phyloP scores from a whole-genome alignment of 257 asterid species.

The Avicennia marina region DNA sequence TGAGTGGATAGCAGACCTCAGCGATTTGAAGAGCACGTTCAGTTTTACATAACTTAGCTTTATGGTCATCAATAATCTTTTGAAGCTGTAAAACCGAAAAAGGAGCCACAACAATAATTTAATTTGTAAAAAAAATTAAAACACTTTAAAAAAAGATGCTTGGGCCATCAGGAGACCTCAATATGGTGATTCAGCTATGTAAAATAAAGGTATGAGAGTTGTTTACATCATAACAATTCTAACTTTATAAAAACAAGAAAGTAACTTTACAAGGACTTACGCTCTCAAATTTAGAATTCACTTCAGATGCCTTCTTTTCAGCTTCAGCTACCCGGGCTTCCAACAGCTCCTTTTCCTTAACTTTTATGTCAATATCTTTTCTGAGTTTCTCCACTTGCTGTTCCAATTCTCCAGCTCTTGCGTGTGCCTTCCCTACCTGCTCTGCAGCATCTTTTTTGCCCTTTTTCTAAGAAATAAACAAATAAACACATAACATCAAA shows the following conservation, averaged over 20 bases:
- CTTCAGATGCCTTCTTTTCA: slow-evolving; percentile 49
- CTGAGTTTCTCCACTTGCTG: slow-evolving; percentile 60
- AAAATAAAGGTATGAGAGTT: background rate
- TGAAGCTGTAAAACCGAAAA: slow-evolving; percentile 51
- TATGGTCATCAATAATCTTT: slow-evolving; percentile 56
- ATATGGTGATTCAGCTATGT: slow-evolving; percentile 11
- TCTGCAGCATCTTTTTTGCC: slow-evolving; percentile 55
- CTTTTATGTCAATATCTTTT: slow-evolving; percentile 39
- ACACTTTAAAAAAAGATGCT: too few relatives aligned
- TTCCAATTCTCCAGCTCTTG: slow-evolving; percentile 65
- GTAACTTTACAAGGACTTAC: slow-evolving; percentile 35
- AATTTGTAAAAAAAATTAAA: too few relatives aligned
- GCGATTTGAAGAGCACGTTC: slow-evolving; percentile 92
- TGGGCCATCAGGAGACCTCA: background rate
- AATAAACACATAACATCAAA: slow-evolving; percentile 4
- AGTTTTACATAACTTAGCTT: slow-evolving; percentile 72
- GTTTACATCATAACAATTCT: background rate
- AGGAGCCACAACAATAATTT: background rate
- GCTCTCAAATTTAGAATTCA: slow-evolving; percentile 44
- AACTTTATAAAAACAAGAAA: slow-evolving; percentile 2
- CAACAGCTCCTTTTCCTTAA: slow-evolving; percentile 46
- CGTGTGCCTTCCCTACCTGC: slow-evolving; percentile 66
- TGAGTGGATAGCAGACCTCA: slow-evolving; percentile 46
- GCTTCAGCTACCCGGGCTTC: slow-evolving; percentile 56
- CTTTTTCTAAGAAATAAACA: slow-evolving; percentile 41